Conservation (phyloP, 768 basidiomycete species). For the Amyloporia xantha region DNA sequence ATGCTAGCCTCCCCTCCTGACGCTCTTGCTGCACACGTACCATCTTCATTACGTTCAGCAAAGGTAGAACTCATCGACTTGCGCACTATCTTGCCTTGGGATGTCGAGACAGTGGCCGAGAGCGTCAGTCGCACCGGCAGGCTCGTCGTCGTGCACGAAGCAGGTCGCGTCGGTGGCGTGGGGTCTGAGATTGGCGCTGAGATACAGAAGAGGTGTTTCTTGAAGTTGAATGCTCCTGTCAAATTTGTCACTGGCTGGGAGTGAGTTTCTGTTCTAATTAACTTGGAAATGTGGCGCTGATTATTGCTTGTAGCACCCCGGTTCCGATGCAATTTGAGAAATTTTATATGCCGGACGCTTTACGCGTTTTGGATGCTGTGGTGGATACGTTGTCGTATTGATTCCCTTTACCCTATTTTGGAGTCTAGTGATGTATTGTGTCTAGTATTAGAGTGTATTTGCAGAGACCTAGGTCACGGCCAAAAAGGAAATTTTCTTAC, state of each 20-base stretch:
- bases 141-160: slow-evolving; percentile 88
- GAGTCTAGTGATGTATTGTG: no score
- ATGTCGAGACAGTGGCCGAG: slow-evolving; percentile 70
- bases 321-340: slow-evolving; percentile 84
- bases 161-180: slow-evolving; percentile 80
- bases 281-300: slow-evolving; percentile 3
- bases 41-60: slow-evolving; percentile 55
- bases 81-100: slow-evolving; percentile 86
- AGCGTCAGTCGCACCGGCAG: slow-evolving; percentile 83
- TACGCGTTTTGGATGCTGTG: slow-evolving; percentile 77
- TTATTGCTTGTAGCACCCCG: slow-evolving; percentile 50
- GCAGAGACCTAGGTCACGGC: no score
- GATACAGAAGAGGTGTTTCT: slow-evolving; percentile 81
- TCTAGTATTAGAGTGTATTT: no score
- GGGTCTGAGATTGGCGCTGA: slow-evolving; percentile 91
- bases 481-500: no score
- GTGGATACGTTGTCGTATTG: slow-evolving; percentile 77
- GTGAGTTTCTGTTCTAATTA: slow-evolving; percentile 43
- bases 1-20: slow-evolving; percentile 63
- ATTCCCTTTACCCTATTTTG: no score
- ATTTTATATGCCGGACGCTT: slow-evolving; percentile 84
- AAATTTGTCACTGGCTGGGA: slow-evolving; percentile 90
- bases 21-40: slow-evolving; percentile 57
- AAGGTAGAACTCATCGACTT: slow-evolving; percentile 88
- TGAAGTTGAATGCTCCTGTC: slow-evolving; percentile 84